phyloP scores from a whole-genome alignment of 2,329 filamentous ascomycete species.

The Trichoderma aggressivum region DNA sequence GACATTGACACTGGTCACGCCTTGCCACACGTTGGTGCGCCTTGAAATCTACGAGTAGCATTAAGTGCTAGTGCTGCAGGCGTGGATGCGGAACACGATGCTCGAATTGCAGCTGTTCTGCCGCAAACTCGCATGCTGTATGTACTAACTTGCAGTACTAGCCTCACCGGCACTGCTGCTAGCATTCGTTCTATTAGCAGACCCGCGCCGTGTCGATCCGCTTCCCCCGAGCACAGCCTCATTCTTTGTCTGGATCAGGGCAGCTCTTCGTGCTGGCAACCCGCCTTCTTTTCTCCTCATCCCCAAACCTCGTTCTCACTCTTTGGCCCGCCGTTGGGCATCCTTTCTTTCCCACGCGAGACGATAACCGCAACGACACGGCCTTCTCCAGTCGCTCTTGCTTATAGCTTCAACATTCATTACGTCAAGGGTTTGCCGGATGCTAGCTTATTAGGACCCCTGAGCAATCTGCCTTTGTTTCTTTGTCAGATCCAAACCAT shows the following conservation, averaged over 20 bases:
- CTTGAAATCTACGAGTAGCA: background rate
- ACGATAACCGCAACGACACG: constrained; percentile 3
- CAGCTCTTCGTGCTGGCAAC: background rate
- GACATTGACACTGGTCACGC: background rate
- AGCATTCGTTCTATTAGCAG: background rate
- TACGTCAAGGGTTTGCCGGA: background rate
- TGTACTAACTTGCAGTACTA: background rate
- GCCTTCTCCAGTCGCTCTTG: background rate
- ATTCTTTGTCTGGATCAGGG: background rate
- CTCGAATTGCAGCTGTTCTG: background rate
- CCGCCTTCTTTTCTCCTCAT: background rate
- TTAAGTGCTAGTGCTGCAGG: background rate
- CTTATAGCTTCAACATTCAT: background rate
- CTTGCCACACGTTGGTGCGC: background rate
- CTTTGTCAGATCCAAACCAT: background rate
- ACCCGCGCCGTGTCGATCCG: constrained; percentile 16
- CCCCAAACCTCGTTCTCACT: background rate
- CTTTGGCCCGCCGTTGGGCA: background rate
- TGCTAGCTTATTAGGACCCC: background rate
- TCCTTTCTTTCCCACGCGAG: background rate
- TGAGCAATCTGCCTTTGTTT: background rate
- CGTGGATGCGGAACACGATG: background rate
- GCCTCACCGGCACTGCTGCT: background rate
- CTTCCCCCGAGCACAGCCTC: constrained; percentile 17
- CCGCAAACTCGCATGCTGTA: background rate